phyloP scores from a whole-genome alignment of 345 rosid species.

The Viola odorata region DNA sequence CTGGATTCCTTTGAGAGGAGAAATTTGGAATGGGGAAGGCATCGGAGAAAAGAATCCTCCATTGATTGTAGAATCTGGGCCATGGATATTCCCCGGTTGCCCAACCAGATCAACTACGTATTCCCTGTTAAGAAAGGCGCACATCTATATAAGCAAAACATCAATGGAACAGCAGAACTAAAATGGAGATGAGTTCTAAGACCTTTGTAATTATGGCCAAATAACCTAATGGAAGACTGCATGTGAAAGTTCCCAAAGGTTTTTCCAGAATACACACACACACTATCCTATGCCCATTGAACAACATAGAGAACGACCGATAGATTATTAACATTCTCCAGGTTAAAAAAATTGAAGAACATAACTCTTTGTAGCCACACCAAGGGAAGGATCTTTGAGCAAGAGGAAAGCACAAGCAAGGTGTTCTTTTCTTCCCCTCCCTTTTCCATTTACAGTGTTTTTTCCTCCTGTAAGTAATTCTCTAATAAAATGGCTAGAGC shows the following conservation, averaged over 20 bases:
- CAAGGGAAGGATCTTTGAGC: too few relatives aligned
- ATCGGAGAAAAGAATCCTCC: slow-evolving; percentile 49
- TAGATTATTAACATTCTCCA: too few relatives aligned
- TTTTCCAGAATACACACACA: too few relatives aligned
- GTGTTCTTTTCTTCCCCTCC: neutral
- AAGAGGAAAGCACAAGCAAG: too few relatives aligned
- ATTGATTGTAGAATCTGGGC: slow-evolving; percentile 83
- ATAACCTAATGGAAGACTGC: neutral
- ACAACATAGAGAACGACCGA: too few relatives aligned
- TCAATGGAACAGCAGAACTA: neutral
- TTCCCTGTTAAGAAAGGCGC: slow-evolving; percentile 56
- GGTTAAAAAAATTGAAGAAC: too few relatives aligned
- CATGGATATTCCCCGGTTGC: slow-evolving; percentile 78
- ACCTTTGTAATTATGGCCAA: neutral
- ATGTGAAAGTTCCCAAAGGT: too few relatives aligned
- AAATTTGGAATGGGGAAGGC: slow-evolving; percentile 65
- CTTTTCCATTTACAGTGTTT: neutral
- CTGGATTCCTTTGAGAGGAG: slow-evolving; percentile 47
- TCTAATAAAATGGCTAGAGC: neutral
- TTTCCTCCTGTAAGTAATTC: too few relatives aligned
- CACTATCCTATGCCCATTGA: too few relatives aligned
- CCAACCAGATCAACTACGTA: slow-evolving; percentile 95
- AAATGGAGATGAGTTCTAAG: neutral
- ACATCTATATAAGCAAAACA: slow-evolving; percentile 7
- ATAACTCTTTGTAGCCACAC: too few relatives aligned